Evolutionary conservation across 2,329 filamentous ascomycete species (phyloP).

Genomic region (Graphilbum fragrans): DNA sequence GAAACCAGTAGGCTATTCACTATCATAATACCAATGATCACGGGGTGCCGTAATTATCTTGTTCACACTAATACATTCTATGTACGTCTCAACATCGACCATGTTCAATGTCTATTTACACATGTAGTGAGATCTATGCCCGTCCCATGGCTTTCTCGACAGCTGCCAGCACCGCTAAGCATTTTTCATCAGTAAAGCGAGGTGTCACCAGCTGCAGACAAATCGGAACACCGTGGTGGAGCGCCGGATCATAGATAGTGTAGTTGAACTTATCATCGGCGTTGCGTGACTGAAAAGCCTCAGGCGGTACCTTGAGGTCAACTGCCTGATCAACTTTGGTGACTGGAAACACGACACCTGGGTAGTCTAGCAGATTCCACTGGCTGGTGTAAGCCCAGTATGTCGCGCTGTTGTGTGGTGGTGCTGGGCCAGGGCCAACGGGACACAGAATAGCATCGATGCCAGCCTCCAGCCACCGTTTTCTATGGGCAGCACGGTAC

Average conservation of each 20-base stretch:
- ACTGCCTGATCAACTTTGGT: conserved; percentile 23
- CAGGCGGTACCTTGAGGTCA: background rate
- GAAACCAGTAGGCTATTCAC: too few species aligned
- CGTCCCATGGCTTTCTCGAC: background rate
- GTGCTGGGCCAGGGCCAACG: background rate
- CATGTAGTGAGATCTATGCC: too few species aligned
- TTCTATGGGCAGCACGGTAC: conserved; percentile 10
- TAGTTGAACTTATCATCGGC: conserved; percentile 3
- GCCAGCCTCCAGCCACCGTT: conserved; percentile 9
- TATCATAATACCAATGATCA: too few species aligned
- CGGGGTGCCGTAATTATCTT: too few species aligned
- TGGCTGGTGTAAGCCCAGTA: conserved; percentile 1
- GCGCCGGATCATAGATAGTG: conserved; percentile 4
- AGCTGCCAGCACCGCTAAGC: conserved; percentile 1
- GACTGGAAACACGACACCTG: conserved; percentile 42
- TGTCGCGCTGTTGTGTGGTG: background rate
- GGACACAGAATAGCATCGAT: conserved; percentile 2
- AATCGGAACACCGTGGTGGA: conserved; percentile 3
- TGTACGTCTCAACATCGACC: too few species aligned
- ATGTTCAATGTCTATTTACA: too few species aligned
- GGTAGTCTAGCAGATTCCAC: conserved; percentile 31
- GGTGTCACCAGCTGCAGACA: conserved; percentile 3
- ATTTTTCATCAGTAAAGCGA: conserved; percentile 4
- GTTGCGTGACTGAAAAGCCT: background rate
- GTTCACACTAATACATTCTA: too few species aligned